Conservation (phyloP, 1,139 yeast genomes). For the Sugiyamaella grinbergsii region DNA sequence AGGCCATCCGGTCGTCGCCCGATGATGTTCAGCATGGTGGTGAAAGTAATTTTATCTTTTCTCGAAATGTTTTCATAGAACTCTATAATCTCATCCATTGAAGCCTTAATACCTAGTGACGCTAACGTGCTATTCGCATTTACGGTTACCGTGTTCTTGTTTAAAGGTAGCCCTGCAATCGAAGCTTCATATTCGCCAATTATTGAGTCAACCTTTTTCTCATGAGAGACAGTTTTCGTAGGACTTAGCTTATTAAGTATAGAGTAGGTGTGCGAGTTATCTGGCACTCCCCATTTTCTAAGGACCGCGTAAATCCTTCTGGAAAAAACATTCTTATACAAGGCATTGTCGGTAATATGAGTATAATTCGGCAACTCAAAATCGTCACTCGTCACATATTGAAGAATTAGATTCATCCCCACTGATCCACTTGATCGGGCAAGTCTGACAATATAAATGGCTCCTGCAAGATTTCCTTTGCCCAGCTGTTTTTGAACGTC, state of each 20-base stretch:
- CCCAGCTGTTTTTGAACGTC: constrained; percentile 27
- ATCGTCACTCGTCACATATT: constrained; percentile 22
- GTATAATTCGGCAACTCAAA: not conserved
- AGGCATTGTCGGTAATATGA: not conserved
- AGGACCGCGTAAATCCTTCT: constrained; percentile 21
- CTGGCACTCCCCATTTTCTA: constrained; percentile 29
- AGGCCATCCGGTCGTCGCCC: constrained; percentile 19
- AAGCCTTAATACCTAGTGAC: constrained; percentile 20
- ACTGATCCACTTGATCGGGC: constrained; percentile 30
- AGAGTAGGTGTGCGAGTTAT: constrained; percentile 24
- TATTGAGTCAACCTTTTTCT: constrained; percentile 5
- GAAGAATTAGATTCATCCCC: constrained; percentile 31
- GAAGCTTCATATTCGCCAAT: constrained; percentile 11
- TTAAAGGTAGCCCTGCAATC: constrained; percentile 5
- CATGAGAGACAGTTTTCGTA: not conserved
- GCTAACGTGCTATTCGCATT: constrained; percentile 26
- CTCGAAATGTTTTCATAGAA: constrained; percentile 22
- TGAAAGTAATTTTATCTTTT: constrained; percentile 25
- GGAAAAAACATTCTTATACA: constrained; percentile 1
- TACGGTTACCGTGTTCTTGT: constrained; percentile 12
- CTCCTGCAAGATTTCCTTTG: constrained; percentile 26
- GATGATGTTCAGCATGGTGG: constrained; percentile 26
- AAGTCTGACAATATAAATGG: constrained; percentile 28
- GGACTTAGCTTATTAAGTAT: constrained; percentile 12
- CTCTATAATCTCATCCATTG: constrained; percentile 19